Evolutionary conservation across 2,329 filamentous ascomycete genomes (phyloP).

Genomic region (Aspergillus puulaauensis): DNA sequence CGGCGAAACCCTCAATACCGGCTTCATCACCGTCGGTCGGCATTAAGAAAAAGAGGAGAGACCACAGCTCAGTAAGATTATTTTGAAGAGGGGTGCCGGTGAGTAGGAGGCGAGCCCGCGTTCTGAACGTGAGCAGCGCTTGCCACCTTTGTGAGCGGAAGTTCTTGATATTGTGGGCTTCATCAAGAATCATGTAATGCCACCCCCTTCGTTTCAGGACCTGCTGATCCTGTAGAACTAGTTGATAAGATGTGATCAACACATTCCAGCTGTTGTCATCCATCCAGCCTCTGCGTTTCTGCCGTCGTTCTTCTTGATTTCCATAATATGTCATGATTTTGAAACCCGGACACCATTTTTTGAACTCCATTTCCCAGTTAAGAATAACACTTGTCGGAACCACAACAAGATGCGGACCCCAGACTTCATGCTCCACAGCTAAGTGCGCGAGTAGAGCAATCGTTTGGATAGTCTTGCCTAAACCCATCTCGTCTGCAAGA

Average conservation of each 20-base stretch:
- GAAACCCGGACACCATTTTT: conserved; percentile 95
- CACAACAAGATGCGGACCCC: conserved; percentile 94
- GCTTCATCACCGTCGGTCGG: conserved; percentile 73
- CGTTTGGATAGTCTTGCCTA: conserved; percentile 97
- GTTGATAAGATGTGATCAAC: conserved; percentile 94
- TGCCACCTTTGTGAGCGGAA: conserved; percentile 98
- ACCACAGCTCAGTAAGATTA: conserved; percentile 96
- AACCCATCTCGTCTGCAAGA: conserved; percentile 95
- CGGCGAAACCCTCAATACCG: conserved; percentile 85
- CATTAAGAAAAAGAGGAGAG: conserved; percentile 92
- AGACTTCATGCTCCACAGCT: conserved; percentile 83
- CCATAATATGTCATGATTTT: conserved; percentile 98
- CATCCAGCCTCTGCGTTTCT: conserved; percentile 90
- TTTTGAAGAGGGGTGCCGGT: conserved; percentile 97
- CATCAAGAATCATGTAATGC: conserved; percentile 98
- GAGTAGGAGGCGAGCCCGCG: conserved; percentile 78
- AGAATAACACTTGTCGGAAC: conserved; percentile 98
- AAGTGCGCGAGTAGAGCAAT: conserved; percentile 91
- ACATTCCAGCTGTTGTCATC: conserved; percentile 95
- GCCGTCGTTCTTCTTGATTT: conserved; percentile 83
- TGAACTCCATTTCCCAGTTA: conserved; percentile 99
- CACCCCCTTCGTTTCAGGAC: conserved; percentile 89
- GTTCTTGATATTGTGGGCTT: conserved; percentile 99
- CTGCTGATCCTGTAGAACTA: conserved; percentile 89
- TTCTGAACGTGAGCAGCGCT: conserved; percentile 89